Base-by-base conservation (phyloP, 495 filamentous ascomycete genomes). In the Acidomyces sp. region DNA sequence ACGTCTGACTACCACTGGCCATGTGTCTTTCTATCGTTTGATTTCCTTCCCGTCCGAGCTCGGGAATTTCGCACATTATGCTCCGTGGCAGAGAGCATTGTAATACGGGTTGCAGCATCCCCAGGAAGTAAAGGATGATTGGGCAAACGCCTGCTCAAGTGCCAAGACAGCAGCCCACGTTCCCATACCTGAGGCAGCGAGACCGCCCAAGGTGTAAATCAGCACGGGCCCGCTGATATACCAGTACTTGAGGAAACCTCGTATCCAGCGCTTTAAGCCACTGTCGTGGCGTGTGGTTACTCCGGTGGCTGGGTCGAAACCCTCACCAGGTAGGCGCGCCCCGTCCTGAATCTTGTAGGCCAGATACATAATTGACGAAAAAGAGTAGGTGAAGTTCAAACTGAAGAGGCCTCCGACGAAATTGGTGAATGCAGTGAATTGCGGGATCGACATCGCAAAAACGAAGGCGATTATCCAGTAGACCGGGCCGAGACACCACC, bases 391-490 rank as follows among this genome's bases (percentile, higher is more conserved):
- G 44, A 71, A 61, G 13, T 69, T 62, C 32, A 73, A 40, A 23
- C 71, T 64, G 54, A 64, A 69, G 3, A 63, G 50, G 12, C 68
- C 68, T 3, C 61, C 63, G 11, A 71, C 59, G 6, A 72, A 56
- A 28, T 55, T 56, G 23, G 52, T 54, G 29, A 51, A 29, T 19
- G 23, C 44, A 22, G 28, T 48, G 18, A 51, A 25, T 21, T 47
- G 29, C 0, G 48, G 48, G 12, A 51, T 35, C 17, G 43, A 22
- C 19, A 29, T 31, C 12, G 48, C 44, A 20, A 51, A 13, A 32
- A 51, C 18, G 36, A 47, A 51, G 22, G 48, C 48, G 4, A 47
- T 17, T 5, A 34, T 37, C 48, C 48, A 51, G 37, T 47, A 47
- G 26, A 46, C 19, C 2, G 45, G 43, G 6, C 38, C 43, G 31